Evolutionary conservation across 495 filamentous ascomycete genomes (phyloP).

Genomic region (Lophium mytilinum): DNA sequence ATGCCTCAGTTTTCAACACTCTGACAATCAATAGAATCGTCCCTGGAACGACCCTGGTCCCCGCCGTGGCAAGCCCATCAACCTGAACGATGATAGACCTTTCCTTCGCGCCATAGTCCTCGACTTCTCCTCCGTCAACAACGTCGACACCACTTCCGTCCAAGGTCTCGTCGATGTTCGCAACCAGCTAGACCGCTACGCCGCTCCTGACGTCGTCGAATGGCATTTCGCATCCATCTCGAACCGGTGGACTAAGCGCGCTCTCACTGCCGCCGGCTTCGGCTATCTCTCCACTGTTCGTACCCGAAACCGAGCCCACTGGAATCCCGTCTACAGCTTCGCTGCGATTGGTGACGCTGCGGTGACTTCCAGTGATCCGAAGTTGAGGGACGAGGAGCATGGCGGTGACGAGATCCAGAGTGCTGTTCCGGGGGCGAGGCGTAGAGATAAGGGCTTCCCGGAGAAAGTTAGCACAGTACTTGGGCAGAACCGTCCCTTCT

Average conservation of each 20-base stretch:
- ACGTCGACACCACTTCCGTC: slow-evolving; percentile 88
- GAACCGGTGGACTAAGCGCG: slow-evolving; percentile 96
- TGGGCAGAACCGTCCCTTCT: slow-evolving; percentile 79
- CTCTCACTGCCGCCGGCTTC: slow-evolving; percentile 84
- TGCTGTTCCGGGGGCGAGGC: neutral
- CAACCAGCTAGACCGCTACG: slow-evolving; percentile 88
- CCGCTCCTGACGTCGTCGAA: slow-evolving; percentile 73
- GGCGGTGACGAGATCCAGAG: slow-evolving; percentile 7
- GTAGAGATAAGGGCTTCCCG: neutral
- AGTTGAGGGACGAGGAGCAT: slow-evolving; percentile 21
- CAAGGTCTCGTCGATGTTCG: slow-evolving; percentile 95
- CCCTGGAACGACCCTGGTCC: slow-evolving; percentile 95
- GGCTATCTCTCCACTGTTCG: slow-evolving; percentile 62
- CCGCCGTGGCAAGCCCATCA: slow-evolving; percentile 44
- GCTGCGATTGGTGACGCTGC: slow-evolving; percentile 62
- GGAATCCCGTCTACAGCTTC: slow-evolving; percentile 93
- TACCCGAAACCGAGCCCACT: slow-evolving; percentile 42
- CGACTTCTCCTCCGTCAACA: slow-evolving; percentile 91
- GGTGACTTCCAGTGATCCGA: slow-evolving; percentile 10
- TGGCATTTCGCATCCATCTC: slow-evolving; percentile 95
- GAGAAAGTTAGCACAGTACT: slow-evolving; percentile 59
- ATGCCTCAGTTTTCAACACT: neutral
- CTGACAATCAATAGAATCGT: slow-evolving; percentile 47
- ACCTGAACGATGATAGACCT: slow-evolving; percentile 48
- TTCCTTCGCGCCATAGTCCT: slow-evolving; percentile 86